Evolutionary conservation across 495 filamentous ascomycete species (phyloP).

Genomic region (Lasiosphaeria miniovina): DNA sequence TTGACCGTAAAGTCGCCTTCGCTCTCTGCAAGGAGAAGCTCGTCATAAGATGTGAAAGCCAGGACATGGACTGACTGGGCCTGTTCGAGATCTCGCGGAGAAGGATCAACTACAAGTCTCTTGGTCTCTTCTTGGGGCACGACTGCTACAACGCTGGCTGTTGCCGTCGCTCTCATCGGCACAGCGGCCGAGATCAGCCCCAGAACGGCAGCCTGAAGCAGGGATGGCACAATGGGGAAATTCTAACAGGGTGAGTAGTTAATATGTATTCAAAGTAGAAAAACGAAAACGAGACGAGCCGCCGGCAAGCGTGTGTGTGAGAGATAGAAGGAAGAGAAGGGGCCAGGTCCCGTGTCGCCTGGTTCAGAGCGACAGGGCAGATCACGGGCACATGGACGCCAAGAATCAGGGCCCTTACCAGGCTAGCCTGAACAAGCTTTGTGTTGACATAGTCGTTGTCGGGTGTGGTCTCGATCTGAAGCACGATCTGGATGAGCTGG

Average conservation of each 20-base stretch:
- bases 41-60: constrained; percentile 69
- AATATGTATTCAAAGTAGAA: not conserved
- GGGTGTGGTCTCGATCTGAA: constrained; percentile 58
- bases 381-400: not conserved
- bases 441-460: constrained; percentile 54
- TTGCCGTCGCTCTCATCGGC: constrained; percentile 67
- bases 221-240: constrained; percentile 67
- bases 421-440: constrained; percentile 48
- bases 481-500: constrained; percentile 61
- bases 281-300: too few species aligned
- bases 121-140: constrained; percentile 42
- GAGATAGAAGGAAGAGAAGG: too few species aligned
- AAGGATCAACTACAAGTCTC: constrained; percentile 53
- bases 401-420: constrained; percentile 34
- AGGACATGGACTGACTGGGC: constrained; percentile 73
- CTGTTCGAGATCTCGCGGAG: constrained; percentile 49
- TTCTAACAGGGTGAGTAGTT: constrained; percentile 47
- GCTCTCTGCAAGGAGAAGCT: constrained; percentile 75
- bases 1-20: constrained; percentile 74
- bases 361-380: too few species aligned
- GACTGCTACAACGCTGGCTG: constrained; percentile 61
- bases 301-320: too few species aligned
- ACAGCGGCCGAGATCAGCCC: constrained; percentile 74
- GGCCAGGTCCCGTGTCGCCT: too few species aligned
- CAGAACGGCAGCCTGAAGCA: constrained; percentile 69